Evolutionary conservation across 2,329 filamentous ascomycete genomes (phyloP), one percentile per base, ranked within the genome.

Genomic region (Boeremia exigua): DNA sequence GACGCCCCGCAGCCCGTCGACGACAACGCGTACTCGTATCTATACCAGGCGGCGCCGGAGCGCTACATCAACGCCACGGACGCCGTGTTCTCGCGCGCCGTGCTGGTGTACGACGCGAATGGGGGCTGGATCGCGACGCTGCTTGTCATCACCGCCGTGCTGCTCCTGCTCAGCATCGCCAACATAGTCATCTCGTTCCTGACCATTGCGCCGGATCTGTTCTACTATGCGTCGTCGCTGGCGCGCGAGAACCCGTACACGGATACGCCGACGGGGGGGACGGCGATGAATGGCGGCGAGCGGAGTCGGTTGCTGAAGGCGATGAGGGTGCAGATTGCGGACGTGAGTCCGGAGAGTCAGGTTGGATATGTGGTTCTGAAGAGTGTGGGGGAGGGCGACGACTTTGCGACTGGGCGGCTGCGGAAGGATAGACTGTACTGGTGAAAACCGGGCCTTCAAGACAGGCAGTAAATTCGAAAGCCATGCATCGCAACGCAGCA

Each of bases 241-340:
- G 66, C 61, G 2, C 60, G 66, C 12, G 60, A 66, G 43, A 71
- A 68, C 44, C 59, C 64, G 1, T 61, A 62, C 27, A 51, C 63
- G 3, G 29, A 39, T 3, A 42, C 62, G 7, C 60, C 59, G 11
- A 5, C 45, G 10, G 60, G 61, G 6, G 64, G 65, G 17, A 54
- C 40, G 11, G 49, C 53, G 30, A 25, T 66, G 6, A 59, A 54
- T 32, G 68, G 58, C 2, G 62, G 61, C 42, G 62, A 66, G 14
- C 32, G 68, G 27, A 57, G 62, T 8, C 48, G 63, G 11, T 29
- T 66, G 11, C 27, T 71, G 45, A 61, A 56, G 32, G 49, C 61
- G 28, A 23, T 66, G 3, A 54, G 54, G 36, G 57, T 70, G 6
- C 60, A 58, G 19, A 56, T 70, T 44, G 66, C 59, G 2, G 66